Evolutionary conservation across 2,329 filamentous ascomycete genomes (phyloP), one percentile per base, ranked within the genome.

Genomic region (Ophiostoma sp.): DNA sequence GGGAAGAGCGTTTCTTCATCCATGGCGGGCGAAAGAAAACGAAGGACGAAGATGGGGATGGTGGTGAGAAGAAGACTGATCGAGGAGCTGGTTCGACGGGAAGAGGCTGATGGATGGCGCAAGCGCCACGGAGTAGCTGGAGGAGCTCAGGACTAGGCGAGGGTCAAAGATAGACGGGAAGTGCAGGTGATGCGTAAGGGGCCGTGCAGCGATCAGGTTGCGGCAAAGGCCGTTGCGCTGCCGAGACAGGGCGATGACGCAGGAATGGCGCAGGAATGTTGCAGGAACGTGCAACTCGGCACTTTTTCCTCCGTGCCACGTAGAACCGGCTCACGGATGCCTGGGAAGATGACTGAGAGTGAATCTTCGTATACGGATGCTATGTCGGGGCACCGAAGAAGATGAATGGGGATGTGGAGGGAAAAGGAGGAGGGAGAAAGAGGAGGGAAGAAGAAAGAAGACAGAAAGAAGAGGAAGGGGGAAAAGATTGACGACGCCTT

Each of bases 1-100:
- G 70, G 65, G 14, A 70, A 71, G 42, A 69, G 49, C 5, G 66
- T 47, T 12, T 75, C 75, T 73, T 75, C 73, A 66, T 76, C 75
- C 66, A 69, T 67, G 47, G 63, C 38, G 62, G 27, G 63, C 41
- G n/a, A 27, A 47, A 16, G 6, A 18, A 45, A 47, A 18, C 12
- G 36, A 14, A 40, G 40, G 55, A 40, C 38, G 38, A 45, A 47
- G 42, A 27, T 45, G 38, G 60, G 40, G 55, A 40, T 60, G 27
- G 14, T 40, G 36, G 38, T 41, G 27, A 42, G 52, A 9, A 7
- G 52, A 9, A 63, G 27, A n/a, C 60, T 14, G 40, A n/a, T 63
- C 38, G 60, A 52, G 11, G 42, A 27, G 27, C 1, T 60, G 11
- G 3, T 16, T 38, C 27, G 55, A 60, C 55, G 27, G 55, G 27